phyloP scores from a whole-genome alignment of 148 eudicot species.

The Vaccinium darrowii region DNA sequence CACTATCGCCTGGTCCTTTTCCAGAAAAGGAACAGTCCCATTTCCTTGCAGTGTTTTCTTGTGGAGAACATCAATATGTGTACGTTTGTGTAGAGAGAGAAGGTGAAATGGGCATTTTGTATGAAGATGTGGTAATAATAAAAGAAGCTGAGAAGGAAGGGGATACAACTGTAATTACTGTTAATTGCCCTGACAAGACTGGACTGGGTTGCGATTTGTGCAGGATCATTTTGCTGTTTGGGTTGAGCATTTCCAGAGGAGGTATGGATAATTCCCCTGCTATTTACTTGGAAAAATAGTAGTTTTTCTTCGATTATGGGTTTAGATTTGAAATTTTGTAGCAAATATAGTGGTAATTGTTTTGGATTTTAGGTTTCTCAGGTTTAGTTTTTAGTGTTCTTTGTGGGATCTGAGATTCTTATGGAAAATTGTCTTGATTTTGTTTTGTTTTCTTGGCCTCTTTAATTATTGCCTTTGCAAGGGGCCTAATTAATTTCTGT shows the following conservation, averaged over 20 bases:
- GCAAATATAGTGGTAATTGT: not conserved
- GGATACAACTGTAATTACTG: conserved; percentile 26
- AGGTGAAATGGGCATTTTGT: conserved; percentile 23
- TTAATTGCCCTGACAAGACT: conserved; percentile 33
- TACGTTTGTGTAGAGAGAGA: not conserved
- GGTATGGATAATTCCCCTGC: conserved; percentile 8
- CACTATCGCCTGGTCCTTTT: not conserved
- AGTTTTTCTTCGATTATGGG: not conserved
- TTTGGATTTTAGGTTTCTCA: not conserved
- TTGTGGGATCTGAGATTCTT: conserved; percentile 11
- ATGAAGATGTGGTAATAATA: conserved; percentile 26
- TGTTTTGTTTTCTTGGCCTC: not conserved
- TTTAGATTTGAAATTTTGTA: not conserved
- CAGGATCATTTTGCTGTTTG: conserved; percentile 30
- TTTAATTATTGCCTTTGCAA: not conserved
- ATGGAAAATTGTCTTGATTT: not conserved
- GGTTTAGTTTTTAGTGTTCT: not conserved
- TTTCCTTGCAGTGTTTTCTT: not conserved
- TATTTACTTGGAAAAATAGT: not conserved
- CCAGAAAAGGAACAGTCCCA: not conserved
- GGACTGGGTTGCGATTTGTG: conserved; percentile 34
- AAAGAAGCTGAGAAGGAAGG: conserved; percentile 27
- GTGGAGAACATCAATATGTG: not conserved
- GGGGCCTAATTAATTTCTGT: not conserved
- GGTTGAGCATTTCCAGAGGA: conserved; percentile 32